Evolutionary conservation across 2,329 filamentous ascomycete genomes (phyloP).

Genomic region (Colletotrichum tropicale): DNA sequence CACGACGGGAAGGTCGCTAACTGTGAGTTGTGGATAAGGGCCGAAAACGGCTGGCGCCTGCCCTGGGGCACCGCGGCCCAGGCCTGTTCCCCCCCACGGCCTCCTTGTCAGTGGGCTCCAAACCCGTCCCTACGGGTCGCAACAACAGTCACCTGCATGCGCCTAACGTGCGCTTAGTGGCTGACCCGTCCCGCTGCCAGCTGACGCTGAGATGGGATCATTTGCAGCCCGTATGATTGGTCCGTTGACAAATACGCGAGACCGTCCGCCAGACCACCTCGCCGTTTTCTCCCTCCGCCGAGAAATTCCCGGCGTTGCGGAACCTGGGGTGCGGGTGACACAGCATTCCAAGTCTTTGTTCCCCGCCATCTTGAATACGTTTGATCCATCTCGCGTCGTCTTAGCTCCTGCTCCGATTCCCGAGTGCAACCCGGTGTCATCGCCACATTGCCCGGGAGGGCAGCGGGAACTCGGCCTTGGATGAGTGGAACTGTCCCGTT

Average conservation of each 20-base stretch:
- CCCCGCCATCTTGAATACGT: background rate
- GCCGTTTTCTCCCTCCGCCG: background rate
- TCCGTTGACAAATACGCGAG: background rate
- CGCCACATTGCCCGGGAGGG: background rate
- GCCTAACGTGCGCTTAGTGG: background rate
- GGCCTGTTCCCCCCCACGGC: background rate
- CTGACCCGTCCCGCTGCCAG: background rate
- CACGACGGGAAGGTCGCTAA: background rate
- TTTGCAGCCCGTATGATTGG: background rate
- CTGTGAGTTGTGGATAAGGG: background rate
- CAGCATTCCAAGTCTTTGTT: background rate
- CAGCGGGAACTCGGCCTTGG: background rate
- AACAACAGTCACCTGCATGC: background rate
- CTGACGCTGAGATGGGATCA: background rate
- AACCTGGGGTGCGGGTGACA: background rate
- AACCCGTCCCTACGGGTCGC: background rate
- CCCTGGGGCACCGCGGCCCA: background rate
- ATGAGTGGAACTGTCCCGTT: background rate
- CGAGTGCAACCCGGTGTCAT: background rate
- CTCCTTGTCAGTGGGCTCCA: background rate
- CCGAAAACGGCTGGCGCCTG: background rate
- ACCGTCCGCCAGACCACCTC: background rate
- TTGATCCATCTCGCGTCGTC: background rate
- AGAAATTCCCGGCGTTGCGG: conserved; percentile 2
- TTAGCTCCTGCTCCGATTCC: background rate